Conservation (phyloP, 768 basidiomycete genomes). For the Phaffia australis region DNA sequence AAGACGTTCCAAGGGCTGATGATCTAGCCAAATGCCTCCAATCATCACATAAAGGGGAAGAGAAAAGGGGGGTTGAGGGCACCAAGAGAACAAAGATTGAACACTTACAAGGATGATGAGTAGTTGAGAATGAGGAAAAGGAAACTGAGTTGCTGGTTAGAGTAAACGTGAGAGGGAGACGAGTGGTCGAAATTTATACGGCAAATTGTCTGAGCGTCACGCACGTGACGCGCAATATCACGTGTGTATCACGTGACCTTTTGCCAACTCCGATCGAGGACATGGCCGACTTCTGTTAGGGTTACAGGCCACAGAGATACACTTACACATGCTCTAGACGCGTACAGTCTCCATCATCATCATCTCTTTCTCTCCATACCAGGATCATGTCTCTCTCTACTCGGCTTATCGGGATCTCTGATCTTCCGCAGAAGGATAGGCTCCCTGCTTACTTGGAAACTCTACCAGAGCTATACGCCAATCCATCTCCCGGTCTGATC, state of each 20-base stretch:
- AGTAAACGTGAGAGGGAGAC: neutral
- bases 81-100: no score
- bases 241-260: neutral
- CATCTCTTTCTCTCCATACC: neutral
- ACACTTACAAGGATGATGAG: neutral
- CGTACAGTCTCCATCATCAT: neutral
- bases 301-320: neutral
- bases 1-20: slow-evolving; percentile 8
- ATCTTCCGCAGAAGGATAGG: slow-evolving; percentile 62
- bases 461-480: slow-evolving; percentile 38
- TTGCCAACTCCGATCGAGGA: neutral
- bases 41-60: slow-evolving; percentile 6
- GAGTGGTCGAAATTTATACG: neutral
- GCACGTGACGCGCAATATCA: neutral
- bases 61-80: neutral
- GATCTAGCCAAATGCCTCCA: slow-evolving; percentile 21
- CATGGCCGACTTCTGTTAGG: neutral
- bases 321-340: neutral
- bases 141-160: neutral
- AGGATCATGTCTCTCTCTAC: neutral
- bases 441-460: slow-evolving; percentile 61
- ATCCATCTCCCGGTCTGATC: slow-evolving; percentile 13
- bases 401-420: slow-evolving; percentile 1
- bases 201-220: neutral
- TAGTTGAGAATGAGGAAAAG: neutral